Base-by-base conservation (phyloP, 2,329 filamentous ascomycete genomes). In the Fusarium redolens region DNA sequence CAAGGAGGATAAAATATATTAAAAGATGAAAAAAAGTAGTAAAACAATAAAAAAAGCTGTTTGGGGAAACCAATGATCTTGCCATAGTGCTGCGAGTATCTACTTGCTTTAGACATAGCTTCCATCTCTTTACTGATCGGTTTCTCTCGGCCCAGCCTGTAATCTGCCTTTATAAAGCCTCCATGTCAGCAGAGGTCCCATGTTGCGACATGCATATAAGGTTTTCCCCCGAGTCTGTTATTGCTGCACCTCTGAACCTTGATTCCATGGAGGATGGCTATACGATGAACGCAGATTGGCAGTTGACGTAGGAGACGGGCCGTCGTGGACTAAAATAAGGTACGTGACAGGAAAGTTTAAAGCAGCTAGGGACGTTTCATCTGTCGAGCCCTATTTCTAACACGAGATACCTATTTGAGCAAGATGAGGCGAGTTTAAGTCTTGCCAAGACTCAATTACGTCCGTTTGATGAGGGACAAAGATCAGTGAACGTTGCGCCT, bases 41-140 rank as follows among this genome's bases (percentile, higher is more conserved):
- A 45, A 56, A 56, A 56, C 13, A 22, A 33, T 25, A 35, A 7
- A 31, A 56, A 56, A 56, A 28, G 30, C 11, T 14, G 11, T 25
- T 4, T 4, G 18, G 15, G 18, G 15, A 45, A 18, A 45, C 10
- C 2, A 4, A 12, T 6, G 2, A 44, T 4, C n/a, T 22, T 7
- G 13, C 7, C 33, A 15, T 3, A 0, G 7, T n/a, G 33, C 13
- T 35, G 4, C 6, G 4, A 14, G n/a, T 28, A 15, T 3, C 13
- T n/a, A 2, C 12, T 17, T 20, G 3, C 13, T 28, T 25, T 52
- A 3, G 37, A 12, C 8, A 52, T n/a, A 2, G 4, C 9, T 15
- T 12, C 8, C 4, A 4, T 3, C 6, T 20, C 1, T 6, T 11
- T 4, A n/a, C 18, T 20, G 5, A 8, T 2, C 2, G 17, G 22